A percentile compares a stretch with the other conserved stretches of the same genome.
Evolutionary conservation across 2,329 filamentous ascomycete genomes (phyloP).

Genomic region (Colletotrichum simmondsii): DNA sequence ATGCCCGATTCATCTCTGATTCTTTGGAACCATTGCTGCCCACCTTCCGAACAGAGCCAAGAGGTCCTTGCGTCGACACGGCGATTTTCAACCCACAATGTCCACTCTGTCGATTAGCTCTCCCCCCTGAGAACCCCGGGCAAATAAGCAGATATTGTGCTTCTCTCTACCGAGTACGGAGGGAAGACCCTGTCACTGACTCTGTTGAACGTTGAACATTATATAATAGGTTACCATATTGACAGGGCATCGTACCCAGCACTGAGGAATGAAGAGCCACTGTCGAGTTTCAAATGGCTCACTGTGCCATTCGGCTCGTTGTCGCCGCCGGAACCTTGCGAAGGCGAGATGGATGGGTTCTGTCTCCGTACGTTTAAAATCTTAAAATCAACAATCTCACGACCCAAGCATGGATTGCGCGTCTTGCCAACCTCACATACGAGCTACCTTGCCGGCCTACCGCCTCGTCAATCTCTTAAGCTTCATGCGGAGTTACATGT

Average conservation of each 20-base stretch:
- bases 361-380: not conserved
- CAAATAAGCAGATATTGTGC: not conserved
- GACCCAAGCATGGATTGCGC: not conserved
- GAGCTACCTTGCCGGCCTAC: not conserved
- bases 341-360: not conserved
- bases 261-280: not conserved
- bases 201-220: not conserved
- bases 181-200: not conserved
- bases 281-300: not conserved
- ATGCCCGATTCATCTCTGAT: not conserved
- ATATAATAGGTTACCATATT: not conserved
- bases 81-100: not conserved
- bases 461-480: constrained; percentile 2
- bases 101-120: not conserved
- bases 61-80: not conserved
- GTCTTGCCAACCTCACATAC: not conserved
- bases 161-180: not conserved
- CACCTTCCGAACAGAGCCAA: not conserved
- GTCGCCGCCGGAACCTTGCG: not conserved
- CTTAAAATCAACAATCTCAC: not conserved
- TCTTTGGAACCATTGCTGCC: not conserved
- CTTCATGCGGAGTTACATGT: not conserved
- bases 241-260: not conserved
- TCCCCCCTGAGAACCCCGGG: not conserved
- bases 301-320: not conserved